phyloP scores from a whole-genome alignment of 441 rosid genomes.

The Syzygium syzygioides region DNA sequence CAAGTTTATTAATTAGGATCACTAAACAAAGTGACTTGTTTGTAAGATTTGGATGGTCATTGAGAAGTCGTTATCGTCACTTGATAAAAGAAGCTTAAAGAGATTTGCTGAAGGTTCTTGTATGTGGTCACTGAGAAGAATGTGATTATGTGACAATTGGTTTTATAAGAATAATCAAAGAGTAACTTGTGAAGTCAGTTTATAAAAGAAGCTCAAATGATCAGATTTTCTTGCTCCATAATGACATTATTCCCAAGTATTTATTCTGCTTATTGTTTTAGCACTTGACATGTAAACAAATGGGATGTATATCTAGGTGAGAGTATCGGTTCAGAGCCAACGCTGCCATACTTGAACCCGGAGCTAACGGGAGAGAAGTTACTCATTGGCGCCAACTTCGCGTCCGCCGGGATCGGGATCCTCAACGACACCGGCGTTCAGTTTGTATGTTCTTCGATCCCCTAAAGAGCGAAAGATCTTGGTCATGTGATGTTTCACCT shows the following conservation, averaged over 20 bases:
- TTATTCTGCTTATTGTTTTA: neutral
- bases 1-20: neutral
- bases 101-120: neutral
- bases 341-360: neutral
- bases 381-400: neutral
- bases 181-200: neutral
- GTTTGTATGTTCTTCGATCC: neutral
- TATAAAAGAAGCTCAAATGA: neutral
- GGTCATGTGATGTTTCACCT: neutral
- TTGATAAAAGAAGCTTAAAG: neutral
- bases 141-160: neutral
- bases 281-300: neutral
- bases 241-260: neutral
- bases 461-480: neutral
- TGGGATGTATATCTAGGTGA: neutral
- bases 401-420: neutral
- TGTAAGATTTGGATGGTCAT: neutral
- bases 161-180: neutral
- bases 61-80: neutral
- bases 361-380: neutral
- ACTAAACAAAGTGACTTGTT: neutral
- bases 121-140: too few species aligned
- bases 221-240: neutral
- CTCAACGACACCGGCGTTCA: constrained; percentile 1
- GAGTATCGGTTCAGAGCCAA: neutral